These are phyloP conservation scores for Sisymbrium irio DNA, from an alignment of 345 rosid genomes.

Conservation along the genomic window DNA sequence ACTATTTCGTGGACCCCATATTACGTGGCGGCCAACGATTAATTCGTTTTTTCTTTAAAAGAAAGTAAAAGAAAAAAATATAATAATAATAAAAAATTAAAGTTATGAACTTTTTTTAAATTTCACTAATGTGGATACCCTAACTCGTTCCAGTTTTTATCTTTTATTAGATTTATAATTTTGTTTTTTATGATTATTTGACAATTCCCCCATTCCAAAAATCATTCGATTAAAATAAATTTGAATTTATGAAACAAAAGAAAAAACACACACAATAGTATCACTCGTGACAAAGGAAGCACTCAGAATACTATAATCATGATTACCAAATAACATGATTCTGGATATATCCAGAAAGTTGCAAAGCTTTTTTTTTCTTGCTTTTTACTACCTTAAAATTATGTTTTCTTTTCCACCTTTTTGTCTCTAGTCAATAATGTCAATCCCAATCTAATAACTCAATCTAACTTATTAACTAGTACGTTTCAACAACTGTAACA, in stretches of 20 bases:
- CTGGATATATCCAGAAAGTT: not conserved
- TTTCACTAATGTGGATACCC: no score
- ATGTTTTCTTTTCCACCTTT: not conserved
- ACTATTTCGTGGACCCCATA: no score
- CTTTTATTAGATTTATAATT: no score
- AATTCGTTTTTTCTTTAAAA: no score
- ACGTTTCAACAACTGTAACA: not conserved
- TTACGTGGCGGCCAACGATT: no score
- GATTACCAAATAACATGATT: not conserved
- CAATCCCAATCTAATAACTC: not conserved
- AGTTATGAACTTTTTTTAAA: no score
- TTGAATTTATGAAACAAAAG: not conserved
- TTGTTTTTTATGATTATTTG: no score
- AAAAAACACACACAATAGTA: not conserved
- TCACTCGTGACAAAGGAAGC: not conserved
- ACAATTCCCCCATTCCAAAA: no score
- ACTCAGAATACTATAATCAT: not conserved
- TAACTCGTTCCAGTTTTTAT: no score
- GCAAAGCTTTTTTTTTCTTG: constrained; percentile 1
- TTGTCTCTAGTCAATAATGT: not conserved
- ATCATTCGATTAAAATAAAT: not conserved
- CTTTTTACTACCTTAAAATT: not conserved
- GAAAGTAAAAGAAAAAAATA: no score
- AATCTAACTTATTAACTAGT: not conserved
- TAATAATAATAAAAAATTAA: no score